These are phyloP conservation scores for Monilinia polystroma DNA, from an alignment of 2,329 filamentous ascomycete species.

Conservation along the genomic window DNA sequence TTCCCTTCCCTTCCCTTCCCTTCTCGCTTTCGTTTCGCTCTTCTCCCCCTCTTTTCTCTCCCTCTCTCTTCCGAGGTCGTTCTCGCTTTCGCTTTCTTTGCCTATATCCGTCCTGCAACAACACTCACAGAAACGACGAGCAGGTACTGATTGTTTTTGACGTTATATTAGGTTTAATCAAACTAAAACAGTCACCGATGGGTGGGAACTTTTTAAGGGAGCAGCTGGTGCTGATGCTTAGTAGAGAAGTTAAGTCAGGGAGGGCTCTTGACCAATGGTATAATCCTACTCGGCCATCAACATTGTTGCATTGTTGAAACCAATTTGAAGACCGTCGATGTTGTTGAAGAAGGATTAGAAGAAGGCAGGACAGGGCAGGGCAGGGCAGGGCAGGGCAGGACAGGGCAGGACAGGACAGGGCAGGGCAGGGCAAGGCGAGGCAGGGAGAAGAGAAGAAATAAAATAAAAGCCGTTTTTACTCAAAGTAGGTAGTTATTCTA, in stretches of 20 bases:
- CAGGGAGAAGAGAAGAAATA: neutral
- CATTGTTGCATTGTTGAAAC: too few relatives aligned
- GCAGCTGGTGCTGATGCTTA: conserved; percentile 16
- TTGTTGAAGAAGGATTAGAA: neutral
- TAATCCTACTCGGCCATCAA: too few relatives aligned
- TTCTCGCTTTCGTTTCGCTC: neutral
- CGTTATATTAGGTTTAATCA: conserved; percentile 5
- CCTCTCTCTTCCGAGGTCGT: neutral
- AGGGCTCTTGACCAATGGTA: too few relatives aligned
- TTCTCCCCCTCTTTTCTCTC: neutral
- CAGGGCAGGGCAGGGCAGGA: too few relatives aligned
- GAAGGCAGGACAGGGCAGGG: neutral
- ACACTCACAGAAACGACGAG: neutral
- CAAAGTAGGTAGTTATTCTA: too few relatives aligned
- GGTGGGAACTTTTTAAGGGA: conserved; percentile 4
- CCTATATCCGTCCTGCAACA: too few relatives aligned
- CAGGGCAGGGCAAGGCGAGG: too few relatives aligned
- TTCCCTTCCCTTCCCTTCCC: neutral
- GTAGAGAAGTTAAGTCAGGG: conserved; percentile 4
- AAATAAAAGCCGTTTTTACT: neutral
- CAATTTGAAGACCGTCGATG: neutral
- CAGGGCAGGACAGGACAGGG: neutral
- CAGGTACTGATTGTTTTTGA: neutral
- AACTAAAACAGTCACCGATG: neutral
- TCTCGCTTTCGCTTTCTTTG: too few relatives aligned